Evolutionary conservation across 192 early-diverging fungal species (phyloP).

Genomic region (Podila minutissima): DNA sequence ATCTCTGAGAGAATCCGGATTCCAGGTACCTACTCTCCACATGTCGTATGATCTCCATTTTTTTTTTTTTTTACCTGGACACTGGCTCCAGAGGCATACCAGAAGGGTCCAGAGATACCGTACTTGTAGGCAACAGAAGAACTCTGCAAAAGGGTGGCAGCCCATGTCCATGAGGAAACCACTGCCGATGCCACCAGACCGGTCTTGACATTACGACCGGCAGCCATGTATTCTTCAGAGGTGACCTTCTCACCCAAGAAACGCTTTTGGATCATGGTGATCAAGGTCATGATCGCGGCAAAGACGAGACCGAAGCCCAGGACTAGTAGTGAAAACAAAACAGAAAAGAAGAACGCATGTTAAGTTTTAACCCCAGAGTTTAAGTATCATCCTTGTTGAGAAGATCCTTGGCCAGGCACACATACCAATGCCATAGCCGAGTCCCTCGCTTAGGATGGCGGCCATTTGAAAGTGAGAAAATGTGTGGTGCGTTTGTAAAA

Average conservation of each 20-base stretch:
- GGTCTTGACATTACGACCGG: conserved; percentile 71
- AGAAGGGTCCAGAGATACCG: conserved; percentile 69
- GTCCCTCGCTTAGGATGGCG: conserved; percentile 35
- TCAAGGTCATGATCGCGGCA: conserved; percentile 67
- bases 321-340: conserved; percentile 16
- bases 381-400: background rate
- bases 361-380: background rate
- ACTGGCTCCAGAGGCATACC: conserved; percentile 76
- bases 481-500: background rate
- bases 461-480: conserved; percentile 3
- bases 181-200: conserved; percentile 76
- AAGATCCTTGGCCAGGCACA: background rate
- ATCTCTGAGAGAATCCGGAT: too few relatives aligned
- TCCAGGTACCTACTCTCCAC: too few relatives aligned
- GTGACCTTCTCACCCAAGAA: conserved; percentile 72
- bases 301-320: conserved; percentile 64
- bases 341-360: background rate
- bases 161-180: conserved; percentile 76
- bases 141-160: conserved; percentile 74
- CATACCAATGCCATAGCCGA: conserved; percentile 53
- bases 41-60: background rate
- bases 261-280: conserved; percentile 70
- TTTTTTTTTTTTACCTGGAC: conserved; percentile 56
- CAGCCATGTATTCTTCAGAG: conserved; percentile 78
- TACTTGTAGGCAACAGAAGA: conserved; percentile 78